Conservation (phyloP, 768 basidiomycete genomes). For the Psilocybe tampanensis region DNA sequence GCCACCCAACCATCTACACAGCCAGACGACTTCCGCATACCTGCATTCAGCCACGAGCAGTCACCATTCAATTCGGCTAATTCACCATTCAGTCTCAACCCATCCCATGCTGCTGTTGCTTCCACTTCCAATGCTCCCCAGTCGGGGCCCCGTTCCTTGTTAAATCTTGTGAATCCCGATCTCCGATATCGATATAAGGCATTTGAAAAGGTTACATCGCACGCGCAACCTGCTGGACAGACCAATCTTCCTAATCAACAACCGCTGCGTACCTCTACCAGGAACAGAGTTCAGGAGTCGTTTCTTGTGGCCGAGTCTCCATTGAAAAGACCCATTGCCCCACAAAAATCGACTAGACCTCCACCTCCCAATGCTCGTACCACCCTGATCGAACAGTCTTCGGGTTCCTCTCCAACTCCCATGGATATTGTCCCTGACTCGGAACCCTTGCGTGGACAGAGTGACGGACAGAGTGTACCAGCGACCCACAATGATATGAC, state of each 20-base stretch:
- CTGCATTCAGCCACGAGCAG: constrained; percentile 7
- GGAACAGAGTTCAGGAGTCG: background rate
- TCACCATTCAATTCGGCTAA: constrained; percentile 10
- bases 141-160: constrained; percentile 21
- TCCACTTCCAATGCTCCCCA: background rate
- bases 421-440: constrained; percentile 63
- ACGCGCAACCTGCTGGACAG: background rate
- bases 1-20: constrained; percentile 41
- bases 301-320: background rate
- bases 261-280: background rate
- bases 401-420: constrained; percentile 3
- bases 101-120: constrained; percentile 8
- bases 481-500: constrained; percentile 9
- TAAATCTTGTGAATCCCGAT: constrained; percentile 28
- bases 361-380: background rate
- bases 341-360: background rate
- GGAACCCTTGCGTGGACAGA: constrained; percentile 30
- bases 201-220: constrained; percentile 3
- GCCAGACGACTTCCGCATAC: constrained; percentile 21
- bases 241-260: background rate
- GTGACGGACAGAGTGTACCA: background rate
- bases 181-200: constrained; percentile 30
- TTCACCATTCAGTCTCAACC: constrained; percentile 9
- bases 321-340: background rate
- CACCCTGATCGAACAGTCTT: background rate